These are phyloP conservation scores for Talaromyces ruber DNA, from an alignment of 495 filamentous ascomycete genomes.

Conservation along the genomic window DNA sequence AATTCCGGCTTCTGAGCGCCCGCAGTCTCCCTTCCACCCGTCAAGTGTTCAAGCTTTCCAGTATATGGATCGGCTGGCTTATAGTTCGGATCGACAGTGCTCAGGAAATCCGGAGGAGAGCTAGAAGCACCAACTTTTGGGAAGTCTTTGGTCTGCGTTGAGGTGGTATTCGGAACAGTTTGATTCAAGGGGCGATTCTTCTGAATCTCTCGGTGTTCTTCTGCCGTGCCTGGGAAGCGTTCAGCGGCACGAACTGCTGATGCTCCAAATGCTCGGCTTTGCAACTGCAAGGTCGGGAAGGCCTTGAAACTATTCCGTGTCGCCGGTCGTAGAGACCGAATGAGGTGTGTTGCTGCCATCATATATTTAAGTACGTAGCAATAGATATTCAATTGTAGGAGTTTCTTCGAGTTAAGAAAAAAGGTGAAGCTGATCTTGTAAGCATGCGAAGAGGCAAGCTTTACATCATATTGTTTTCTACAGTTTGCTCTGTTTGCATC, in stretches of 20 bases:
- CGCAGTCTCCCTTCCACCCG: slow-evolving; percentile 47
- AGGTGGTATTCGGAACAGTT: slow-evolving; percentile 54
- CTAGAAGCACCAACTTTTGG: slow-evolving; percentile 48
- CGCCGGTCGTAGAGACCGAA: neutral
- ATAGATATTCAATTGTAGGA: neutral
- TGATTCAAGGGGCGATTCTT: slow-evolving; percentile 50
- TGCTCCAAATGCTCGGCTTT: slow-evolving; percentile 2
- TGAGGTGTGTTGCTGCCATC: neutral
- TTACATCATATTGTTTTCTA: neutral
- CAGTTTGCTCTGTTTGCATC: slow-evolving; percentile 5
- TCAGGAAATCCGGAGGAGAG: slow-evolving; percentile 53
- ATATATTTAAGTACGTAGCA: neutral
- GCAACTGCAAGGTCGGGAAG: neutral
- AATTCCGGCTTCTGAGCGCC: slow-evolving; percentile 56
- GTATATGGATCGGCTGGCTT: slow-evolving; percentile 50
- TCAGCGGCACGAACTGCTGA: neutral
- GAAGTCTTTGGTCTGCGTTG: slow-evolving; percentile 54
- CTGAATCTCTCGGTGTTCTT: slow-evolving; percentile 44
- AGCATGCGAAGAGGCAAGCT: neutral
- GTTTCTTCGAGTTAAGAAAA: neutral
- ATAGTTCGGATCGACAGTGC: slow-evolving; percentile 47
- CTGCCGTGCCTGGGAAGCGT: slow-evolving; percentile 19
- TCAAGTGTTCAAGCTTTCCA: slow-evolving; percentile 54
- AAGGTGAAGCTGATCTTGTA: neutral
- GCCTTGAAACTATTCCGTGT: neutral